Evolutionary conservation across 805 yeast genomes (phyloP).

Genomic region (Tetrapisispora arboricola): DNA sequence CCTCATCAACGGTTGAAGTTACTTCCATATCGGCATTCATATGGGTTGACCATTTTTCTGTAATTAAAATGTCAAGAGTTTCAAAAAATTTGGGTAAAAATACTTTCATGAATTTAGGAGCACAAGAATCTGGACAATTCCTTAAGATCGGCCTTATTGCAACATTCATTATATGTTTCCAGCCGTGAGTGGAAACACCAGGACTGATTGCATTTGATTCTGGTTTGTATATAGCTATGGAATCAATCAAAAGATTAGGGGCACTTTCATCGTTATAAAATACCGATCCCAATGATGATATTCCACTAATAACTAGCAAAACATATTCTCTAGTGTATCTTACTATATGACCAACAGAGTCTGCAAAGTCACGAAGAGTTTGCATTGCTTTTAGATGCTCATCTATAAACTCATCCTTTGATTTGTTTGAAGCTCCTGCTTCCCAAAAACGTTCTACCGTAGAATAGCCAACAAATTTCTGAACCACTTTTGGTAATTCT

Average conservation of each 20-base stretch:
- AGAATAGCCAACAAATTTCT: conserved; percentile 79
- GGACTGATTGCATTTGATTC: conserved; percentile 40
- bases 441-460: conserved; percentile 97
- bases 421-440: conserved; percentile 89
- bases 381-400: conserved; percentile 91
- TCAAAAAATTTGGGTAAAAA: conserved; percentile 67
- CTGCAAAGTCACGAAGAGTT: conserved; percentile 93
- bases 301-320: conserved; percentile 77
- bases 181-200: conserved; percentile 88
- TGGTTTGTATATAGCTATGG: conserved; percentile 60
- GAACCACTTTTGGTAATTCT: conserved; percentile 79
- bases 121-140: conserved; percentile 70
- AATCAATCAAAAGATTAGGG: conserved; percentile 67
- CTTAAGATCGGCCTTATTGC: conserved; percentile 79
- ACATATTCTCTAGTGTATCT: conserved; percentile 96
- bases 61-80: conserved; percentile 64
- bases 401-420: conserved; percentile 87
- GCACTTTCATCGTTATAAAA: conserved; percentile 77
- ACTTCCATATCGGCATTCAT: conserved; percentile 31
- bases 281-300: conserved; percentile 81
- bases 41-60: conserved; percentile 56
- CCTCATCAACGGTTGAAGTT: conserved; percentile 60
- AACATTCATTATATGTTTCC: conserved; percentile 93
- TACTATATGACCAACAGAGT: conserved; percentile 91
- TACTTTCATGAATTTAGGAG: conserved; percentile 60